Conservation (phyloP, 2,329 filamentous ascomycete genomes). For the Aureobasidium sp. region DNA sequence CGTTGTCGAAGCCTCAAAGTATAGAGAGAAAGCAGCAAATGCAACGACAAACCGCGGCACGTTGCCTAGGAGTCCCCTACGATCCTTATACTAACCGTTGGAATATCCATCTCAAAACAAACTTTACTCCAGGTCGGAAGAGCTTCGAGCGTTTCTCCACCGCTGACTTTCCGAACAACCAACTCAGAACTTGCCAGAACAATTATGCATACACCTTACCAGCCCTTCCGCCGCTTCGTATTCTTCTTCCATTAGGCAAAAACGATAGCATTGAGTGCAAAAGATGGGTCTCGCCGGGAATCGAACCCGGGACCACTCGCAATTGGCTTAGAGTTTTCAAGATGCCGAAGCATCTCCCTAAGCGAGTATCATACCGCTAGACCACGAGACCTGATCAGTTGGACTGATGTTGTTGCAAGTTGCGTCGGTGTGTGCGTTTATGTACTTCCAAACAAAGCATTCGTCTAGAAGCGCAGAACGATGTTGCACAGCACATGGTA, state of each 20-base stretch:
- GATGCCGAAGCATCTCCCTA: background rate
- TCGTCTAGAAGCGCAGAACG: background rate
- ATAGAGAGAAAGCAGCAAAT: background rate
- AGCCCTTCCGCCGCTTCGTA: background rate
- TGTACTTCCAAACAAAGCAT: background rate
- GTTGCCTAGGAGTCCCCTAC: too few species aligned
- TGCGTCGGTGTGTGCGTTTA: accelerated
- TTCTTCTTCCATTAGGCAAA: background rate
- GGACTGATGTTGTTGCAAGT: background rate
- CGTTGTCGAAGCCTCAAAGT: background rate
- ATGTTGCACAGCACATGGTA: background rate
- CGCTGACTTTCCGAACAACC: background rate
- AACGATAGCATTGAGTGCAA: background rate
- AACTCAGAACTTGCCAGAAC: background rate
- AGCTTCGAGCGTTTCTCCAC: background rate
- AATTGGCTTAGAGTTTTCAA: background rate
- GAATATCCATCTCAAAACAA: too few species aligned
- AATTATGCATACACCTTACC: background rate
- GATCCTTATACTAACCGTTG: too few species aligned
- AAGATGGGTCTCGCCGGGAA: background rate
- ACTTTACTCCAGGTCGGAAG: background rate
- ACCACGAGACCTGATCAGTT: conserved; percentile 3
- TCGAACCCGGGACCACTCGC: background rate
- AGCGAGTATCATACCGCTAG: conserved; percentile 14
- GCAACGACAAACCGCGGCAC: conserved; percentile 17